Evolutionary conservation across 2,329 filamentous ascomycete genomes (phyloP).

Genomic region (Cadophora luteo-olivacea): DNA sequence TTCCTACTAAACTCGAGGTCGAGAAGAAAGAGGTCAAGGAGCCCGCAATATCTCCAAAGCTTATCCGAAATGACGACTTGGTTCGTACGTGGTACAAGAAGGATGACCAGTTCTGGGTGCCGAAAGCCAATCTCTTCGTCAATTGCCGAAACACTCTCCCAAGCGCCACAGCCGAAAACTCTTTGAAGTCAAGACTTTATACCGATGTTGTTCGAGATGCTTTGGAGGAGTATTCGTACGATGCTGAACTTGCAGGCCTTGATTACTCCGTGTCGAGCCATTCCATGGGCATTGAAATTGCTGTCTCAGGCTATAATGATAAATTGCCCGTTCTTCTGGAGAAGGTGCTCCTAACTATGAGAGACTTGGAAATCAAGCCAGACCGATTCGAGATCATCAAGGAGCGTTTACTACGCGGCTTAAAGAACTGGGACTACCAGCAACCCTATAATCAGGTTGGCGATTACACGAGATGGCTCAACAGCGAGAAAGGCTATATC

Average conservation of each 20-base stretch:
- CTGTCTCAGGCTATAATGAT: conserved; percentile 92
- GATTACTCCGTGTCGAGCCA: conserved; percentile 81
- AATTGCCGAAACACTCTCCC: conserved; percentile 80
- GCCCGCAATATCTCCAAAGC: conserved; percentile 74
- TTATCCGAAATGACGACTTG: conserved; percentile 83
- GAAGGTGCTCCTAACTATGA: conserved; percentile 84
- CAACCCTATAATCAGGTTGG: conserved; percentile 90
- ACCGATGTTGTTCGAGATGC: conserved; percentile 88
- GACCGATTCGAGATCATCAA: conserved; percentile 92
- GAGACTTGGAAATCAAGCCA: conserved; percentile 82
- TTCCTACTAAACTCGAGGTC: conserved; percentile 90
- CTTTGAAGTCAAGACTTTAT: conserved; percentile 80
- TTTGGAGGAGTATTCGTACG: conserved; percentile 91
- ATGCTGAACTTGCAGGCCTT: conserved; percentile 90
- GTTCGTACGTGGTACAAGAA: conserved; percentile 97
- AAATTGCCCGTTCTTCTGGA: conserved; percentile 91
- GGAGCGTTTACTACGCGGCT: conserved; percentile 77
- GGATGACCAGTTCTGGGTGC: conserved; percentile 98
- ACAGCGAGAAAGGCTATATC: conserved; percentile 76
- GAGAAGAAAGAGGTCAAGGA: conserved; percentile 90
- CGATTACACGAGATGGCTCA: conserved; percentile 82
- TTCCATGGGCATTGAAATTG: conserved; percentile 75
- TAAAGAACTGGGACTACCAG: conserved; percentile 86
- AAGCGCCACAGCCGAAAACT: conserved; percentile 78
- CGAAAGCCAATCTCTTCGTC: conserved; percentile 86